Base-by-base conservation (phyloP, 2,329 filamentous ascomycete genomes). In the Chaetothyriales sp. region DNA sequence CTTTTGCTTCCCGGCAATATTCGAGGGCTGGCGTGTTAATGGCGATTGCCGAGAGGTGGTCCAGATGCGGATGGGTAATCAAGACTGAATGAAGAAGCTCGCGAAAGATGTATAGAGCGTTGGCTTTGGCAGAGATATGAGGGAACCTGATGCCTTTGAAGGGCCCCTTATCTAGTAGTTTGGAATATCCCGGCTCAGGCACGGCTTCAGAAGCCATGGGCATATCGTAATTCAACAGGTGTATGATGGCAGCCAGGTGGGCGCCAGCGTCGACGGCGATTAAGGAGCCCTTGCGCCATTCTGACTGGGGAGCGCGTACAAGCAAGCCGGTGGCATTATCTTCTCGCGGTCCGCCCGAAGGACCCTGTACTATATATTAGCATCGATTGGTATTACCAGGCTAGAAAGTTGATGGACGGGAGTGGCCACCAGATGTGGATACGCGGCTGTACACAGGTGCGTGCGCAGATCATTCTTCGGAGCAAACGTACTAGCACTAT, bases 11-110 rank as follows among this genome's bases (percentile, higher is more conserved):
- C 25, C 83, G 80, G 1, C 84, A 80, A 28, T 85, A 86, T 28
- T 87, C 83, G 18, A 94, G 79, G 2, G 86, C 83, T 4, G 92
- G 89, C 0, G 90, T 95, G 67, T 97, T 97, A 66, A 97, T 83
- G 29, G 92, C 86, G 60, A 97, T 86, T 9, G 86, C 92, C 18
- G 86, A 82, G 19, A 97, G 82, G 67, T 98, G 92, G 63, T 98
- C 92, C 1, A 98, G 77, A 69, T 98, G 92, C n/a, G 92, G 87
- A 67, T 98, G 92, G 0, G 90, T 98, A 62, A 98, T 88, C 56
- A 97, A 79, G 63, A 90, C 92, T 0, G 88, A 85, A 46, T 90
- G 87, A 52, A 98, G 79, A 47, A 95, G 78, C 51, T 83, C 78
- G 51, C 83, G 78, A 44, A 89, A 82, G 47, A 98, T 75, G 65